Conservation (phyloP, 1,284 basidiomycete genomes). For the Malassezia japonica region DNA sequence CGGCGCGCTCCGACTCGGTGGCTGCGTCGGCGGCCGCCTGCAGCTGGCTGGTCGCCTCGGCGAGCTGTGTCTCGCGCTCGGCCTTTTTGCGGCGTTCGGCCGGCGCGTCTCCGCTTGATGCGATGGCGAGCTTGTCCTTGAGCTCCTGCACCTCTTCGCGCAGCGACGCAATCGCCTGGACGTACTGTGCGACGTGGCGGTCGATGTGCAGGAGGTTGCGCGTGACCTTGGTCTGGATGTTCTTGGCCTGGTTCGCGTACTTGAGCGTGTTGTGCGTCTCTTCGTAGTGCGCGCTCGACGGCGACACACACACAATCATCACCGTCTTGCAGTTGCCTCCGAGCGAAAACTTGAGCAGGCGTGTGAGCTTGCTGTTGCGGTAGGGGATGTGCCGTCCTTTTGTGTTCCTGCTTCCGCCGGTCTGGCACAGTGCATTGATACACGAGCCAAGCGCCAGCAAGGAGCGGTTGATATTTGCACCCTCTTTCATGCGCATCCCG, state of each 20-base stretch:
- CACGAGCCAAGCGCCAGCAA: constrained; percentile 46
- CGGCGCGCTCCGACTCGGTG: background rate
- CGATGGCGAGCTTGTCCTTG: constrained; percentile 66
- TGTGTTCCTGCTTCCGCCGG: constrained; percentile 24
- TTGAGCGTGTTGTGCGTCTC: constrained; percentile 49
- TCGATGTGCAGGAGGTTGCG: constrained; percentile 47
- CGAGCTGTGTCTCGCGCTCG: background rate
- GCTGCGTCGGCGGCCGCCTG: background rate
- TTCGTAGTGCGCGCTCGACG: constrained; percentile 46
- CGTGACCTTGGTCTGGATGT: constrained; percentile 47
- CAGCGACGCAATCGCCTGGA: constrained; percentile 80
- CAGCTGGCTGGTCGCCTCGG: background rate
- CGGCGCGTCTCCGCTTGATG: background rate
- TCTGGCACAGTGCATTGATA: constrained; percentile 47
- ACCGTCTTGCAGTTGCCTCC: constrained; percentile 48
- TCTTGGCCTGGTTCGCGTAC: constrained; percentile 48
- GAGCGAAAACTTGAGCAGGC: constrained; percentile 47
- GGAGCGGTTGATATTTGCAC: constrained; percentile 49
- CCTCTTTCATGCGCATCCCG: constrained; percentile 48
- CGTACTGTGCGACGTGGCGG: constrained; percentile 50
- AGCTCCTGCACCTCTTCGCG: constrained; percentile 74
- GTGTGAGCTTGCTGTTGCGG: constrained; percentile 46
- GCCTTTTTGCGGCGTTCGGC: background rate
- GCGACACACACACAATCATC: constrained; percentile 48
- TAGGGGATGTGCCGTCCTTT: constrained; percentile 39